Percentiles rank a stretch among this genome's conserved stretches.
Evolutionary conservation across 2,329 filamentous ascomycete genomes (phyloP).

Genomic region (Thelonectria olida): DNA sequence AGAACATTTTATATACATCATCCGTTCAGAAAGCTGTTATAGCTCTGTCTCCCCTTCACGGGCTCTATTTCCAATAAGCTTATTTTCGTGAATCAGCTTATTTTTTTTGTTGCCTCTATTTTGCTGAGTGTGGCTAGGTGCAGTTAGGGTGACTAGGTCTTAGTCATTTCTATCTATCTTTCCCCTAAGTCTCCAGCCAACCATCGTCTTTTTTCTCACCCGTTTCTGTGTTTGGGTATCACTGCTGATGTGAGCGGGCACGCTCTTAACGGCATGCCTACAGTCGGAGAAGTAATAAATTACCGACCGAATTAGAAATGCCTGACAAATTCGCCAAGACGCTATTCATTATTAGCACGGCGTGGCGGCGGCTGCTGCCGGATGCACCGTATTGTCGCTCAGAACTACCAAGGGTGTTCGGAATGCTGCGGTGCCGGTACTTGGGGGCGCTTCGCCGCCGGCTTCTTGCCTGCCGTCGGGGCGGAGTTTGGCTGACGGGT

Average conservation of each 20-base stretch:
- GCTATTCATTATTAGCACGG: neutral
- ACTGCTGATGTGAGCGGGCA: slow-evolving; percentile 3
- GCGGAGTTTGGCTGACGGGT: neutral
- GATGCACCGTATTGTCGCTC: neutral
- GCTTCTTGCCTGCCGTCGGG: neutral
- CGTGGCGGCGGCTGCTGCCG: neutral
- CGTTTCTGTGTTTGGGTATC: neutral
- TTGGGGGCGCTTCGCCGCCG: neutral
- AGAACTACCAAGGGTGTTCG: neutral
- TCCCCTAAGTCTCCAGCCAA: neutral
- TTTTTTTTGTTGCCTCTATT: neutral
- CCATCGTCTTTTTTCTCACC: too few relatives aligned
- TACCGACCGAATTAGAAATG: neutral
- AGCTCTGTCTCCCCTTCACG: neutral
- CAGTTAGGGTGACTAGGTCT: neutral
- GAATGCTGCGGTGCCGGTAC: neutral
- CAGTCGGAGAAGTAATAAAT: neutral
- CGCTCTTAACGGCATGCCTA: neutral
- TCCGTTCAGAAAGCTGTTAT: neutral
- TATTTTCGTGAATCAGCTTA: neutral
- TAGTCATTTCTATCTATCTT: neutral
- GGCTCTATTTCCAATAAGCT: neutral
- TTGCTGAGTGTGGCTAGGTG: neutral
- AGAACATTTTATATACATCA: neutral
- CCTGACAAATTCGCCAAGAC: neutral